Evolutionary conservation across 345 rosid genomes (phyloP), one percentile per base, ranked within the genome.

Genomic region (Erodium maritimum): DNA sequence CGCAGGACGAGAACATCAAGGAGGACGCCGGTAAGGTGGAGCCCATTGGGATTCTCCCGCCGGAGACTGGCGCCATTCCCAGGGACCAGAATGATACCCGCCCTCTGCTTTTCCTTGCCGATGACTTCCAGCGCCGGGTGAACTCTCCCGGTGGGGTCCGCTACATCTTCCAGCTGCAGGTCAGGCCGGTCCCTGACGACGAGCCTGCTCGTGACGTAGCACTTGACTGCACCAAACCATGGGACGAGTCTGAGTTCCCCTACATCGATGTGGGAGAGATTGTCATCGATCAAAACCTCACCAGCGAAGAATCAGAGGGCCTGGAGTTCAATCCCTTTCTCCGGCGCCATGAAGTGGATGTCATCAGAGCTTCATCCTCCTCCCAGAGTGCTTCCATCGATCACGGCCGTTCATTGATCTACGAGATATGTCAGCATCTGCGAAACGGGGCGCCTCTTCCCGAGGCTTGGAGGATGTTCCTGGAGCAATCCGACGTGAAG

Each of bases 21-120:
- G 87, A 81, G 71, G 85, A 84, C 65, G 58, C 77, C 17, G 83
- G 87, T 1, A 74, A 81, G 55, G 91, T 81, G 22, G 87, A 79
- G 62, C 87, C 91, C 5, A 45, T 42, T 1, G 84, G 82, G 45
- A 79, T 79, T 69, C 87, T 81, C 20, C 91, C 91, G 17, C 91
- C 87, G n/a, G 91, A 84, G 67, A 84, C 91, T 16, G 91, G 91
- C 45, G 82, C 87, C 17, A 79, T 84, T 65, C 85, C 87, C 0
- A 69, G 85, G 70, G 76, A 76, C 19, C 73, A 72, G 19, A 76
- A 70, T 1, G 91, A 81, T 68, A 65, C 68, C 5, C 77, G 83
- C 10, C 91, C 85, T 11, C 59, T 74, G 10, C 82, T 82, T 22
- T 82, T 84, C 80, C 87, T 84, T 42, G 82, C 81, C 9, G 70